These are phyloP conservation scores for Passiflora organensis DNA, from an alignment of 345 rosid species.

Conservation along the genomic window DNA sequence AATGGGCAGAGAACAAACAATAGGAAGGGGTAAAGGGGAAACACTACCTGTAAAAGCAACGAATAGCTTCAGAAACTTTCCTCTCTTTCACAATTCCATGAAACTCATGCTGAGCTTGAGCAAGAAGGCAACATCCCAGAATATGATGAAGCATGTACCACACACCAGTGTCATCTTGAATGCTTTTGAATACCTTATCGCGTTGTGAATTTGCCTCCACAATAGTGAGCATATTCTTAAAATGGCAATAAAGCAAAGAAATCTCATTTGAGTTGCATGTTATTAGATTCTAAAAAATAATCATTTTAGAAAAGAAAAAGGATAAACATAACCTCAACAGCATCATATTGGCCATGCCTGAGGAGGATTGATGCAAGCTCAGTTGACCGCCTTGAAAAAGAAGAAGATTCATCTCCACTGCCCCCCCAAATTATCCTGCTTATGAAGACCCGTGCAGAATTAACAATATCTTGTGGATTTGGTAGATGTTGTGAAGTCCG, in stretches of 20 bases:
- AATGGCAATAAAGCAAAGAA: neutral
- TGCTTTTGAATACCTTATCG: slow-evolving; percentile 61
- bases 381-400: slow-evolving; percentile 61
- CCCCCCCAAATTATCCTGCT: slow-evolving; percentile 84
- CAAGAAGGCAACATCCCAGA: slow-evolving; percentile 83
- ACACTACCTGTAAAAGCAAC: slow-evolving; percentile 93
- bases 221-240: slow-evolving; percentile 53
- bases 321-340: slow-evolving; percentile 63
- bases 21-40: neutral
- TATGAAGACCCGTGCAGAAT: slow-evolving; percentile 50
- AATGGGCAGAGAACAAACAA: too few species aligned
- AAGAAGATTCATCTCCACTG: slow-evolving; percentile 56
- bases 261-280: slow-evolving; percentile 21
- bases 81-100: slow-evolving; percentile 56
- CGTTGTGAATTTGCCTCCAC: slow-evolving; percentile 63
- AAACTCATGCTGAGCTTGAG: slow-evolving; percentile 60
- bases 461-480: slow-evolving; percentile 46
- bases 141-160: slow-evolving; percentile 94
- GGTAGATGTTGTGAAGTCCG: slow-evolving; percentile 42
- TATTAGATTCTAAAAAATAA: slow-evolving; percentile 1
- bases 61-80: slow-evolving; percentile 74
- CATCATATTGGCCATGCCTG: slow-evolving; percentile 73
- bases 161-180: slow-evolving; percentile 63
- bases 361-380: slow-evolving; percentile 70
- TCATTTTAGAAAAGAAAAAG: neutral